Evolutionary conservation across 768 basidiomycete genomes (phyloP), one percentile per base, ranked within the genome.

Genomic region (Termitomyces sp.): DNA sequence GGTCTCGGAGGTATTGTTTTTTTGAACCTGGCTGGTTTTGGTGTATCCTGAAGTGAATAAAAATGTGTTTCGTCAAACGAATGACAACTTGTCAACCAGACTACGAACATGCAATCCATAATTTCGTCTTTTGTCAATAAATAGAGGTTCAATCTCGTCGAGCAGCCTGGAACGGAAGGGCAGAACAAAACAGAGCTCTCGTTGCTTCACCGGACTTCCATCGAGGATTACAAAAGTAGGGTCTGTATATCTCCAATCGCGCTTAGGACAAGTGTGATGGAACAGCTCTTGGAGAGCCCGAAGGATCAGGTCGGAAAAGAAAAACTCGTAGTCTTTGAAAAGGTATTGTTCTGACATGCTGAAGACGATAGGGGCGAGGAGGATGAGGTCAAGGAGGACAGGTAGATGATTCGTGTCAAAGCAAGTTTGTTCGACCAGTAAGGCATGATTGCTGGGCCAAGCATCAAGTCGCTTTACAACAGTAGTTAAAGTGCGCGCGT

Each of bases 281-380:
- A 57, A 57, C 3, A 57, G 56, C 56, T 57, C 56, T 40, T 57
- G 56, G 3, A 57, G 30, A 41, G 51, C 44, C 8, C 56, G 56
- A 10, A 57, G 33, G 38, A 57, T 42, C 14, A 53, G 45, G 46
- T 57, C 56, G 35, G 44, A 37, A 53, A 53, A 53, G 40, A 57
- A 57, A 51, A 57, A 57, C 23, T 57, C 50, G 56, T 28, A 47
- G 21, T 40, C 44, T 48, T 47, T 57, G 31, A 53, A 47, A 42
- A 53, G 9, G 23, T 41, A 48, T 40, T 41, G 44, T 8, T 47
- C 43, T 31, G 46, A 55, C 23, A 57, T 41, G 37, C 45, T 42
- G 51, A 38, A 38, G 15, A 57, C 40, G 9, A 57, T 48, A 28
- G 56, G 51, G 21, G 43, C 40, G 19, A 57, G 56, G 30, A 53